Base-by-base conservation (phyloP, 1,284 basidiomycete genomes). In the Fomes fomentarius region DNA sequence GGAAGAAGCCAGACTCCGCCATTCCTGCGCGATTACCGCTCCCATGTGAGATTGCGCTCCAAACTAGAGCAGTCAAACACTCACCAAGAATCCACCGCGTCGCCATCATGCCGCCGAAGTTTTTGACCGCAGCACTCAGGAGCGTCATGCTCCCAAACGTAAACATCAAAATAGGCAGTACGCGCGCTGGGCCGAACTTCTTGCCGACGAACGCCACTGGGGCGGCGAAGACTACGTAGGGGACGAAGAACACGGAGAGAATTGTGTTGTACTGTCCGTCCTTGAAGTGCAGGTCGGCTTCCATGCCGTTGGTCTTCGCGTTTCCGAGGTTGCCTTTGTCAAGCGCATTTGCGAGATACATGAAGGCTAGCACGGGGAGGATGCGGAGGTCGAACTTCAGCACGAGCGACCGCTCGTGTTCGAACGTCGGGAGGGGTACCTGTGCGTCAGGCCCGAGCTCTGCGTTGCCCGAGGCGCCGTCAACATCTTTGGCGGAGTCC, bases 1-100 rank as follows among this genome's bases (percentile, higher is more conserved):
- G 85, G 37, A 87, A 78, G 35, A 88, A 71, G 11, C 84, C 85
- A 26, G 84, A 84, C 73, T 87, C 85, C 17, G 53, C 48, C 53
- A 55, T 55, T 10, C 53, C 53, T 55, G 33, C 54, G 78, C 82
- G n/a, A 24, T 5, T 5, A 35, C 9, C 34, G 11, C 34, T 17
- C 5, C 14, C 21, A 22, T 22, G 21, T 40, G 21, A 40, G 38
- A 11, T 22, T 0, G 81, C 60, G 4, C 84, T 85, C 22, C 87
- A 76, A 56, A 66, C 61, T 24, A 73, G 1, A n/a, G 11, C 22
- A 24, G 21, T n/a, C 21, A 7, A 3, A 3, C 28, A 51, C 54
- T 24, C 44, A 52, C 54, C 54, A 2, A 58, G 77, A 77, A 75
- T 76, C 37, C 35, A 43, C 35, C 49, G 31, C 22, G 31, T 31